These are phyloP conservation scores for Starmerella asiatica DNA, from an alignment of 805 yeast genomes.

Conservation along the genomic window DNA sequence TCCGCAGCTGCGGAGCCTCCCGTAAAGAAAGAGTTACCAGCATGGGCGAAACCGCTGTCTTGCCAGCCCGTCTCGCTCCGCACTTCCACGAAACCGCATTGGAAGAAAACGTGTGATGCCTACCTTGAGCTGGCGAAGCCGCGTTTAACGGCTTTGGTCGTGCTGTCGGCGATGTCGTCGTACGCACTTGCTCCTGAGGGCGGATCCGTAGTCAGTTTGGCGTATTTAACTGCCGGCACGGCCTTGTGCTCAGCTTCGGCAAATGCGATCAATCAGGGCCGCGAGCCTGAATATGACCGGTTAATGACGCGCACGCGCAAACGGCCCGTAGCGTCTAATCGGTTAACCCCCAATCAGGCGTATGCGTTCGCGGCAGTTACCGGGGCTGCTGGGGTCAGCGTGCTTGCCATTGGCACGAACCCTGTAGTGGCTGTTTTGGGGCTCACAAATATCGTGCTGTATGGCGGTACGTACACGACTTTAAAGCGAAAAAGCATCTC, in stretches of 20 bases:
- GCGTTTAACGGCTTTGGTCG: conserved; percentile 70
- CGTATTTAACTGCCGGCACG: conserved; percentile 71
- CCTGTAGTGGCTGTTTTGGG: conserved; percentile 77
- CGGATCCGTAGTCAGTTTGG: conserved; percentile 55
- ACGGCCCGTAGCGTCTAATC: conserved; percentile 82
- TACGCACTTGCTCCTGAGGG: conserved; percentile 83
- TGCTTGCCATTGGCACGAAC: conserved; percentile 70
- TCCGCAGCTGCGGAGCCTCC: no score
- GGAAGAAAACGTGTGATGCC: conserved; percentile 10
- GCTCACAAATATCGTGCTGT: conserved; percentile 59
- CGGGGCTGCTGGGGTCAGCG: conserved; percentile 57
- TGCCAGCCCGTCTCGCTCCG: conserved; percentile 9
- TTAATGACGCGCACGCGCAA: conserved; percentile 78
- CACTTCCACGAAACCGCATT: conserved; percentile 1
- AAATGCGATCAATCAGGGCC: conserved; percentile 91
- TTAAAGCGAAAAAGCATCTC: conserved; percentile 70
- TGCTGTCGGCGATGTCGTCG: conserved; percentile 82
- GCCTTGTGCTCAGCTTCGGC: conserved; percentile 85
- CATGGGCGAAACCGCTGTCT: conserved; percentile 18
- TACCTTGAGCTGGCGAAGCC: conserved; percentile 85
- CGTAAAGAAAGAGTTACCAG: conserved; percentile 5
- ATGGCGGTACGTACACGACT: conserved; percentile 85
- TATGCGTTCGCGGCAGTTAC: conserved; percentile 61
- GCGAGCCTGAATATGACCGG: conserved; percentile 83
- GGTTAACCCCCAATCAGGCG: conserved; percentile 63